phyloP scores from a whole-genome alignment of 164 flowering plant genomes.

The Aristolochia californica region DNA sequence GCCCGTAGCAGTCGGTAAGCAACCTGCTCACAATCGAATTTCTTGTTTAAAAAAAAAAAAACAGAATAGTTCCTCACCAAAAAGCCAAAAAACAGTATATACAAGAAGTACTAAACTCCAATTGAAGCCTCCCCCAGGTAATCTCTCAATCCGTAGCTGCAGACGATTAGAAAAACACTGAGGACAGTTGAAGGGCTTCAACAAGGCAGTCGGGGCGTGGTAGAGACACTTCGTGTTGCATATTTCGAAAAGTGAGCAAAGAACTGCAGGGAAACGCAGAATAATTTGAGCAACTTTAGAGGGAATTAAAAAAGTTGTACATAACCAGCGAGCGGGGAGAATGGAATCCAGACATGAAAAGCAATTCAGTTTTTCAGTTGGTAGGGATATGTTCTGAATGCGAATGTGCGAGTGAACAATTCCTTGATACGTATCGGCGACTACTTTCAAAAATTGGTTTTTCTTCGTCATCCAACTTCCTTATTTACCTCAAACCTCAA shows the following conservation, averaged over 20 bases:
- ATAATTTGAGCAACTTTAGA: background rate
- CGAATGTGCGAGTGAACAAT: background rate
- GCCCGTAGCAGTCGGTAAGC: no score
- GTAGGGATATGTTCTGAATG: conserved; percentile 3
- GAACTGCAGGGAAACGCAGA: background rate
- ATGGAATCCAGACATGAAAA: conserved; percentile 12
- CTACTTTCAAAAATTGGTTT: no score
- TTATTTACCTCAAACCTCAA: no score
- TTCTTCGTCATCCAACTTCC: no score
- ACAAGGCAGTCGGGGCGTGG: background rate
- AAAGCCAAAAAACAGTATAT: background rate
- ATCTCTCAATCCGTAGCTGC: no score
- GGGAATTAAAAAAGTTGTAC: background rate
- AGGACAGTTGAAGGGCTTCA: background rate
- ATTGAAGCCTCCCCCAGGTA: no score
- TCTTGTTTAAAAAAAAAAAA: background rate
- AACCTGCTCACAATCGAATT: background rate
- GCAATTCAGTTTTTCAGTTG: conserved; percentile 5
- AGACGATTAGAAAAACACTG: background rate
- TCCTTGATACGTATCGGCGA: no score
- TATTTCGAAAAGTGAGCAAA: background rate
- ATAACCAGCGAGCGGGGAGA: background rate
- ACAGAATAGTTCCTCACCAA: background rate
- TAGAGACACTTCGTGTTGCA: no score
- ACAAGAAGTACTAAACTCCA: no score